These are phyloP conservation scores for Chenopodium quinoa DNA, from an alignment of 148 eudicot species.

Conservation along the genomic window DNA sequence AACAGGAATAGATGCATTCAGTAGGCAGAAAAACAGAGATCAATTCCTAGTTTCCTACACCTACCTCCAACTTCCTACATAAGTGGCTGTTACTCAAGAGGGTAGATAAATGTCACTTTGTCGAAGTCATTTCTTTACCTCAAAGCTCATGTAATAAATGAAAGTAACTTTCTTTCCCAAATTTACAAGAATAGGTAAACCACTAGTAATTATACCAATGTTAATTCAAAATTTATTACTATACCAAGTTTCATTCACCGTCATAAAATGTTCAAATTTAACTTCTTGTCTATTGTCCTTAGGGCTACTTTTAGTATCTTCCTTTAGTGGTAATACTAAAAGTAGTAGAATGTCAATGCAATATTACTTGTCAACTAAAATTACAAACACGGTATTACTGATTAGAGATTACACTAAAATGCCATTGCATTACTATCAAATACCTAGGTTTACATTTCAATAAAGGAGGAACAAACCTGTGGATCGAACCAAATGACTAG, in stretches of 20 bases:
- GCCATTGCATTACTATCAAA: background rate
- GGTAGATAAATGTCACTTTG: background rate
- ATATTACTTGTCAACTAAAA: background rate
- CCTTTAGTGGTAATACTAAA: too few relatives aligned
- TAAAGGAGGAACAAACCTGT: constrained; percentile 41
- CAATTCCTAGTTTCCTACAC: background rate
- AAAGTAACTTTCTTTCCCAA: background rate
- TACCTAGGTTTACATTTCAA: background rate
- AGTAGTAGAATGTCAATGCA: too few relatives aligned
- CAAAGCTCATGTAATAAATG: background rate
- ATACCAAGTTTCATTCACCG: too few relatives aligned
- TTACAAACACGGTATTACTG: background rate
- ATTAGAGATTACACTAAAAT: background rate
- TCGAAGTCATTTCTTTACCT: background rate
- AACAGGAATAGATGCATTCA: background rate
- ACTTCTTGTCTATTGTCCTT: too few relatives aligned
- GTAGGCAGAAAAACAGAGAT: background rate
- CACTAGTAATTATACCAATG: too few relatives aligned
- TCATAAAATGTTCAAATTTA: too few relatives aligned
- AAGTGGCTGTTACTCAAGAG: background rate
- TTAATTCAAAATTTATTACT: too few relatives aligned
- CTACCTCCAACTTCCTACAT: background rate
- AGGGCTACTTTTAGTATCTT: too few relatives aligned
- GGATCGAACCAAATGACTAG: constrained; percentile 54
- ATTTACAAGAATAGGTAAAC: background rate